These are phyloP conservation scores for Ophiocordyceps camponoti-floridani DNA, from an alignment of 2,329 filamentous ascomycete genomes.

Conservation along the genomic window DNA sequence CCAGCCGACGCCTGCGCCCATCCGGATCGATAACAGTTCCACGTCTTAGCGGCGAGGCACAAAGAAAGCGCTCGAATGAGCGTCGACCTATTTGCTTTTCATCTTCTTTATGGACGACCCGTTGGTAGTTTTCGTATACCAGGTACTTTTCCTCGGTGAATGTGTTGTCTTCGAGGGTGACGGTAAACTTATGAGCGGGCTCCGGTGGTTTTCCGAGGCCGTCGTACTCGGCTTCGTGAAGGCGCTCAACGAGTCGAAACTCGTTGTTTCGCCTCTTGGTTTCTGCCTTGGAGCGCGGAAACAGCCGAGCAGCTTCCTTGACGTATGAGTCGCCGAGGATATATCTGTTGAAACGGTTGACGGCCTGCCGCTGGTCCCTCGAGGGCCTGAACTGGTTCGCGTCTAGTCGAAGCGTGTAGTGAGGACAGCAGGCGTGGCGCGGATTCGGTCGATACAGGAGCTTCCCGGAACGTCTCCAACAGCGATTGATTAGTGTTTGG, in stretches of 20 bases:
- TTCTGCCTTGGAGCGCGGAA: conserved; percentile 51
- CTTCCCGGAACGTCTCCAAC: conserved; percentile 57
- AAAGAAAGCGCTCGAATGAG: conserved; percentile 58
- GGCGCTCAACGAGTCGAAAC: conserved; percentile 46
- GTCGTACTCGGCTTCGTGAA: conserved; percentile 50
- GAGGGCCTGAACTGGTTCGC: conserved; percentile 44
- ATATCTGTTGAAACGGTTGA: conserved; percentile 60
- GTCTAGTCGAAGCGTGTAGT: conserved; percentile 69
- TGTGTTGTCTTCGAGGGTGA: conserved; percentile 50
- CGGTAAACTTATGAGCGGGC: conserved; percentile 48
- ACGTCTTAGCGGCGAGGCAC: conserved; percentile 45
- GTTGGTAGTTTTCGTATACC: conserved; percentile 61
- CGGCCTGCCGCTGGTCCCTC: conserved; percentile 54
- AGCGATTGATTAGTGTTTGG: conserved; percentile 53
- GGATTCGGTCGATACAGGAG: conserved; percentile 67
- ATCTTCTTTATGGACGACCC: conserved; percentile 50
- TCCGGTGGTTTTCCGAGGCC: conserved; percentile 37
- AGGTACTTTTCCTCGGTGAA: conserved; percentile 62
- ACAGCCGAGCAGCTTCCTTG: conserved; percentile 42
- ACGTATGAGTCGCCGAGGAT: conserved; percentile 51
- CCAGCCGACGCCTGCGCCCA: conserved; percentile 37
- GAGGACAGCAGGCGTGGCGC: conserved; percentile 70
- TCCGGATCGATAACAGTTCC: conserved; percentile 23
- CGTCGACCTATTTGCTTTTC: conserved; percentile 36
- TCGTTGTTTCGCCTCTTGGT: conserved; percentile 43